Conservation (phyloP, 148 eudicot genomes). For the Fallopia convolvulus region DNA sequence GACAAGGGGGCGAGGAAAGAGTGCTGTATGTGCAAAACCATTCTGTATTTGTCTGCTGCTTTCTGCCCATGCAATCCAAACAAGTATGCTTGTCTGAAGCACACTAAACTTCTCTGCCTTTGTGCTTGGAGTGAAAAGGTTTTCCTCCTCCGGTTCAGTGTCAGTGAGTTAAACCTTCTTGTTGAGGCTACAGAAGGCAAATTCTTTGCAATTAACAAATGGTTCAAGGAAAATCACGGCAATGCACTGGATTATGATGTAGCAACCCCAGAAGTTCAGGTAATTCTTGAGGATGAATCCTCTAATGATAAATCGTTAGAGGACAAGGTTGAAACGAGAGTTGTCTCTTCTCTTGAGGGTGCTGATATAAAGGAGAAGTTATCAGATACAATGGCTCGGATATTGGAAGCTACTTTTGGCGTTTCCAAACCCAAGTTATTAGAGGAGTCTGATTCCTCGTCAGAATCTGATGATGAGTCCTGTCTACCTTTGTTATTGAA, state of each 20-base stretch:
- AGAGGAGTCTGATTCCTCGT: slow-evolving; percentile 17
- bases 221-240: slow-evolving; percentile 43
- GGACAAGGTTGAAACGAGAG: neutral
- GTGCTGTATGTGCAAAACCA: slow-evolving; percentile 47
- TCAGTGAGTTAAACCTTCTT: slow-evolving; percentile 41
- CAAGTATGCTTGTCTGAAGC: slow-evolving; percentile 59
- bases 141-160: slow-evolving; percentile 41
- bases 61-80: slow-evolving; percentile 50
- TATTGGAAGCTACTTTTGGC: slow-evolving; percentile 6
- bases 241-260: slow-evolving; percentile 9
- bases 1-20: slow-evolving; percentile 39
- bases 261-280: slow-evolving; percentile 4
- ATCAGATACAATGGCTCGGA: slow-evolving; percentile 12
- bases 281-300: slow-evolving; percentile 7
- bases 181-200: slow-evolving; percentile 64
- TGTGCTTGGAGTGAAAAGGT: slow-evolving; percentile 53
- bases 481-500: neutral
- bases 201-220: slow-evolving; percentile 26
- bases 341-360: neutral
- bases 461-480: slow-evolving; percentile 23
- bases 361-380: slow-evolving; percentile 4
- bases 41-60: slow-evolving; percentile 59
- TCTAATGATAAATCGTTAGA: slow-evolving; percentile 12
- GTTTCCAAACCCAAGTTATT: slow-evolving; percentile 12
- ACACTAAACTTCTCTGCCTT: slow-evolving; percentile 52